phyloP scores from a whole-genome alignment of 2,329 filamentous ascomycete species.

The Claviceps humidiphila region DNA sequence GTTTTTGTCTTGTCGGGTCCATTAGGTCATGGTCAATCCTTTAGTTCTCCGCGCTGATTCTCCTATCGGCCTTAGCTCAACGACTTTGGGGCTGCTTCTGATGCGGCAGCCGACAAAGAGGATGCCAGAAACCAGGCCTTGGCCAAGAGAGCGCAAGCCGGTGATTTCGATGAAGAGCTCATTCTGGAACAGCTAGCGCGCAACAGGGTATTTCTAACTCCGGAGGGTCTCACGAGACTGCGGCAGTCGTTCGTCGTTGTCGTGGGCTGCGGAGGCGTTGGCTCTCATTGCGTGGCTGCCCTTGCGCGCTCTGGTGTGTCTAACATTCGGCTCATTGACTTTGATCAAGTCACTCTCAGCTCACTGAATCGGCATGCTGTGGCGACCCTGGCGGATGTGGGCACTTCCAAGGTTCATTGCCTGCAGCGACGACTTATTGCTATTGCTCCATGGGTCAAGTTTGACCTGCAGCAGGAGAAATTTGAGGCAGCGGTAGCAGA shows the following conservation, averaged over 20 bases:
- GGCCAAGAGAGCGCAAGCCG: constrained; percentile 45
- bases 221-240: constrained; percentile 67
- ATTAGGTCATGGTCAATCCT: neutral
- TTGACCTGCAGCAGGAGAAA: constrained; percentile 75
- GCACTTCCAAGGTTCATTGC: constrained; percentile 80
- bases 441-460: constrained; percentile 81
- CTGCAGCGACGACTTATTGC: constrained; percentile 69
- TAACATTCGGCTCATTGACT: constrained; percentile 82
- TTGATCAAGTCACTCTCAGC: constrained; percentile 92
- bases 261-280: constrained; percentile 88
- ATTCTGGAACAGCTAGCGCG: constrained; percentile 90
- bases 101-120: constrained; percentile 39
- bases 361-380: constrained; percentile 94
- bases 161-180: constrained; percentile 61
- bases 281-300: constrained; percentile 78
- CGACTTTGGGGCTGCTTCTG: constrained; percentile 42
- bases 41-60: neutral
- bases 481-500: constrained; percentile 58
- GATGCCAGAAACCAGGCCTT: constrained; percentile 46
- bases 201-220: constrained; percentile 79
- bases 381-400: constrained; percentile 86
- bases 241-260: constrained; percentile 75
- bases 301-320: constrained; percentile 81
- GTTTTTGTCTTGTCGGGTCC: too few species aligned
- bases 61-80: constrained; percentile 35